Evolutionary conservation across 495 filamentous ascomycete genomes (phyloP).

Genomic region (Staphylotrichum tortipilum): DNA sequence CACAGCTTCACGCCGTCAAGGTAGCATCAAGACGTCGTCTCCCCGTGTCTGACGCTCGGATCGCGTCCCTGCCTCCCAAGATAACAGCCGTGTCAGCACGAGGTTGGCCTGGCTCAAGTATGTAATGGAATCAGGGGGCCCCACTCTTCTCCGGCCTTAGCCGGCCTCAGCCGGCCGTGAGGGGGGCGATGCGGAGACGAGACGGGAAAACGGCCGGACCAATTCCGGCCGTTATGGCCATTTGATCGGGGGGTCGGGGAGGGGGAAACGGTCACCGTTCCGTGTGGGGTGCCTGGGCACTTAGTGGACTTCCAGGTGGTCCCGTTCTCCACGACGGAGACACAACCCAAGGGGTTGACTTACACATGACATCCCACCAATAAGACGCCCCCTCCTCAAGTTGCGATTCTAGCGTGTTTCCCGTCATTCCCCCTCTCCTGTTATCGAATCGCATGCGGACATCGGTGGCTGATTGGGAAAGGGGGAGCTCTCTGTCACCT

Average conservation of each 20-base stretch:
- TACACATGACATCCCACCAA: not conserved
- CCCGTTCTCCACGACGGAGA: no score
- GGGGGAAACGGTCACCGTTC: slow-evolving; percentile 11
- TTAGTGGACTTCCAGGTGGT: no score
- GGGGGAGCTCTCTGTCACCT: not conserved
- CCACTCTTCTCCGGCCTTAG: slow-evolving; percentile 28
- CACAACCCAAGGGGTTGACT: no score
- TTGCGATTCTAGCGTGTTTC: no score
- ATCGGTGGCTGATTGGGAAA: not conserved
- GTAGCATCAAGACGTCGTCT: not conserved
- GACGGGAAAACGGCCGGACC: slow-evolving; percentile 21
- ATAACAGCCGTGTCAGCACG: no score
- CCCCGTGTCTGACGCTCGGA: not conserved
- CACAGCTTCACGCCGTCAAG: no score
- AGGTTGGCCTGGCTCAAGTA: no score
- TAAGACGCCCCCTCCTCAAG: not conserved
- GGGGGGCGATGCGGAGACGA: not conserved
- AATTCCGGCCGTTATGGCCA: slow-evolving; percentile 30
- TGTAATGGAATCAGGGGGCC: slow-evolving; percentile 17
- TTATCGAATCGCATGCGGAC: no score
- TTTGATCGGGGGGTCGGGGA: slow-evolving; percentile 7
- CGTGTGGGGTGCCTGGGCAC: not conserved
- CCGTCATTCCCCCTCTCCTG: not conserved
- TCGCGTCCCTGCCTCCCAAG: no score
- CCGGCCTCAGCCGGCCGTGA: slow-evolving; percentile 26